These are phyloP conservation scores for Fusarium verrucosum DNA, from an alignment of 2,329 filamentous ascomycete species.

Conservation along the genomic window DNA sequence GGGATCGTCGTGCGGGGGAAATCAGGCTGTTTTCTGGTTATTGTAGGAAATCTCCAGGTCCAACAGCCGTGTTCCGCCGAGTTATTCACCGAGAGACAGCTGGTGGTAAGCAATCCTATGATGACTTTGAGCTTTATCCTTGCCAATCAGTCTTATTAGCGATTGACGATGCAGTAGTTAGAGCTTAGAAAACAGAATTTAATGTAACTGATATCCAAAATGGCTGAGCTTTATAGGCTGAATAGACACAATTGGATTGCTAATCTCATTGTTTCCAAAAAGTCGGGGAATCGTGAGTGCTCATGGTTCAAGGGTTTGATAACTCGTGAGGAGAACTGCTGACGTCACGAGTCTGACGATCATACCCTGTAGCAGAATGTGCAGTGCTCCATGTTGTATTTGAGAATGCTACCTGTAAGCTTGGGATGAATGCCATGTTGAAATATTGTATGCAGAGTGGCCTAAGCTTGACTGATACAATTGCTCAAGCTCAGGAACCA, in stretches of 20 bases:
- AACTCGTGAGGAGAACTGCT: conserved; percentile 10
- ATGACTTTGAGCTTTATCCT: background rate
- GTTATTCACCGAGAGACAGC: conserved; percentile 4
- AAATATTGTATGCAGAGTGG: background rate
- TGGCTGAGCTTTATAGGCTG: background rate
- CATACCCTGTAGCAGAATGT: background rate
- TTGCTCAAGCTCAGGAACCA: conserved; percentile 2
- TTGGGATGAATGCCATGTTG: background rate
- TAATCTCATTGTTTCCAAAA: background rate
- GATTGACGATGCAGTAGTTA: background rate
- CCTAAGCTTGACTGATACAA: background rate
- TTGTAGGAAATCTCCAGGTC: background rate
- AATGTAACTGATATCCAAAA: background rate
- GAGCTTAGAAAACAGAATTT: background rate
- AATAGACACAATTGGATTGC: background rate
- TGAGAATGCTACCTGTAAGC: background rate
- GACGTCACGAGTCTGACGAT: conserved; percentile 2
- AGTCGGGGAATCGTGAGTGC: background rate
- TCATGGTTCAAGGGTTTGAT: background rate
- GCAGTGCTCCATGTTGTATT: conserved; percentile 2
- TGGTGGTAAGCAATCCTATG: conserved; percentile 1
- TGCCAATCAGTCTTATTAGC: conserved; percentile 1
- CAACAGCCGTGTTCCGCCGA: conserved; percentile 18
- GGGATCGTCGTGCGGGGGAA: conserved; percentile 38
- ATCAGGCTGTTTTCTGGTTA: conserved; percentile 4